Percentiles rank a stretch among this genome's conserved stretches.
These are phyloP conservation scores for Pestalotiopsis sp. DNA, from an alignment of 2,329 filamentous ascomycete species.

Conservation along the genomic window DNA sequence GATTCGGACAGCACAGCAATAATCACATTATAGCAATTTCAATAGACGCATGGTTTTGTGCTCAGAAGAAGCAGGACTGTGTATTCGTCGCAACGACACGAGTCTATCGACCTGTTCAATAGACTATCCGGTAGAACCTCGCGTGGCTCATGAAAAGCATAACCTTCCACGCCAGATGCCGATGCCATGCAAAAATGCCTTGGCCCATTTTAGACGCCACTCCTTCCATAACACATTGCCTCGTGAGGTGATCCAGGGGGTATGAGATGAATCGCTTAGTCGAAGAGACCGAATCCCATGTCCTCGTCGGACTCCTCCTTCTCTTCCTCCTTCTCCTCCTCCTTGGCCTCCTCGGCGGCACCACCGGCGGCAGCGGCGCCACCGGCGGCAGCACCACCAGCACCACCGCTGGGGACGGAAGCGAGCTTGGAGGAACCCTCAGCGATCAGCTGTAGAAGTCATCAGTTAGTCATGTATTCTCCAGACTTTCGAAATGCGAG, in stretches of 20 bases:
- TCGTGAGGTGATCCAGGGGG: slow-evolving; percentile 18
- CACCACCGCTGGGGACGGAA: slow-evolving; percentile 92
- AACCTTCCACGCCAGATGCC: slow-evolving; percentile 28
- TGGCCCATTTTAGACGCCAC: slow-evolving; percentile 25
- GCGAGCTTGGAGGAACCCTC: slow-evolving; percentile 92
- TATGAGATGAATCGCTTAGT: slow-evolving; percentile 51
- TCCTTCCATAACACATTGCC: slow-evolving; percentile 25
- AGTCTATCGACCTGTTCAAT: neutral
- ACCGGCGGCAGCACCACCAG: slow-evolving; percentile 69
- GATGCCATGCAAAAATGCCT: slow-evolving; percentile 28
- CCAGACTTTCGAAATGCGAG: neutral
- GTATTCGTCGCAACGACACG: slow-evolving; percentile 9
- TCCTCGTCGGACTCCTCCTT: slow-evolving; percentile 74
- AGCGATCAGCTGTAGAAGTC: slow-evolving; percentile 71
- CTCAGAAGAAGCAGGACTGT: slow-evolving; percentile 12
- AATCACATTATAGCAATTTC: neutral
- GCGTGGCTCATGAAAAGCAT: slow-evolving; percentile 25
- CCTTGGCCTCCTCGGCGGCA: slow-evolving; percentile 61
- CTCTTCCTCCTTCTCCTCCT: slow-evolving; percentile 71
- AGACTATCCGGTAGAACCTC: slow-evolving; percentile 7
- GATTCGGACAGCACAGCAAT: neutral
- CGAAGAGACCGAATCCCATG: slow-evolving; percentile 77
- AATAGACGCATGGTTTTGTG: neutral
- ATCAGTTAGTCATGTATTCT: slow-evolving; percentile 19
- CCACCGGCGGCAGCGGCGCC: slow-evolving; percentile 65